Conservation (phyloP, 345 rosid genomes). For the Carallia pectinifolia region DNA sequence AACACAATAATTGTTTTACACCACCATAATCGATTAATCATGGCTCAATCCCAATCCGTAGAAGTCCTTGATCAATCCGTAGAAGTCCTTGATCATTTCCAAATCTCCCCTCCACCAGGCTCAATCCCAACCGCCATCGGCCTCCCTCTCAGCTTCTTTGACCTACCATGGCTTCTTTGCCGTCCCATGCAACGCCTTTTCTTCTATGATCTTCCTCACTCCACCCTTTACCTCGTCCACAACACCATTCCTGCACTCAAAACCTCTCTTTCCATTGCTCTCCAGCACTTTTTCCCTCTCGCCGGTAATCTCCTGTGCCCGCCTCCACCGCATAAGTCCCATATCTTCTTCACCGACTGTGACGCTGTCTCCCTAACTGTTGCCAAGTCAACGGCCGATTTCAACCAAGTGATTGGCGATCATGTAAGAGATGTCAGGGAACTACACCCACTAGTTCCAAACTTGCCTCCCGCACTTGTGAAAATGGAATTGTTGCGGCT, state of each 20-base stretch:
- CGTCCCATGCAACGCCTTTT: slow-evolving; percentile 27
- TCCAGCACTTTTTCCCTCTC: slow-evolving; percentile 28
- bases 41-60: not conserved
- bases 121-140: slow-evolving; percentile 10
- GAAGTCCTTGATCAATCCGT: slow-evolving; percentile 5
- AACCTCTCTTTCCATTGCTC: slow-evolving; percentile 31
- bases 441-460: slow-evolving; percentile 32
- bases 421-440: slow-evolving; percentile 13
- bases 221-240: slow-evolving; percentile 17
- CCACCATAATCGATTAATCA: too few species aligned
- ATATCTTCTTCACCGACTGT: slow-evolving; percentile 15
- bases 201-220: slow-evolving; percentile 24
- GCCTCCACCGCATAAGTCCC: slow-evolving; percentile 26
- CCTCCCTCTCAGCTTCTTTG: slow-evolving; percentile 21
- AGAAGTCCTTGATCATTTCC: slow-evolving; percentile 4
- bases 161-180: slow-evolving; percentile 20
- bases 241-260: slow-evolving; percentile 19
- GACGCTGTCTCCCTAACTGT: slow-evolving; percentile 24
- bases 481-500: slow-evolving; percentile 34
- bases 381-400: slow-evolving; percentile 30
- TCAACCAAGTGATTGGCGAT: slow-evolving; percentile 16
- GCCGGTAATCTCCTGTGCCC: slow-evolving; percentile 29
- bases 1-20: too few species aligned
- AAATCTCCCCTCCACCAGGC: slow-evolving; percentile 18
- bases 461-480: not conserved